Evolutionary conservation across 2,329 filamentous ascomycete species (phyloP), one percentile per base, ranked within the genome.

Genomic region (Fusarium napiforme): DNA sequence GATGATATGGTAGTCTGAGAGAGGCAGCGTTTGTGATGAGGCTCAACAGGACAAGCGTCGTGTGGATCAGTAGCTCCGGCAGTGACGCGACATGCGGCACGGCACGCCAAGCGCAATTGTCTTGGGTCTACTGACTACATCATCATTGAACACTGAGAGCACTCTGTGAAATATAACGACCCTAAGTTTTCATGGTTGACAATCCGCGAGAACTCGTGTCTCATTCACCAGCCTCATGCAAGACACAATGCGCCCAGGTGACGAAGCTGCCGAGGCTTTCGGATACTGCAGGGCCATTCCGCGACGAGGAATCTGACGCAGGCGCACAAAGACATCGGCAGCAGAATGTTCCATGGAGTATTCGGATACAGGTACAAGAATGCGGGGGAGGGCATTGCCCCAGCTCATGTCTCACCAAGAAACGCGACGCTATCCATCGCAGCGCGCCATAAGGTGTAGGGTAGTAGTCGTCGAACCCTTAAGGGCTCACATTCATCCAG

Each of bases 331-430:
- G 5, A 36, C 2, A 21, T 16, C 4, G 2, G 2, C 1, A 28
- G 7, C 4, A 26, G 5, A 34, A 5, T 3, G 4, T 18, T 0
- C 1, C 8, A 47, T 28, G 0, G 14, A 4, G 2, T 1, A n/a
- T 42, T 42, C 52, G 26, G 19, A 56, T 10, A 3, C 3, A 1
- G 11, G 11, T 5, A 28, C 10, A 6, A 7, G 43, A 36, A 46
- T 28, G 30, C 18, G 34, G 2, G 34, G 2, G 12, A 21, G 19
- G 19, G n/a, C n/a, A 7, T n/a, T 7, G 9, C 9, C 16, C 8
- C 12, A 21, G 53, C n/a, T 16, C 18, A 57, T 34, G 39, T 46
- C n/a, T 46, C 12, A 46, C 37, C 5, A 15, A 34, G 16, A 50
- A 23, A 50, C 34, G 19, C 19, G 23, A n/a, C n/a, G n/a, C n/a